A percentile compares a stretch with the other conserved stretches of the same genome.
These are phyloP conservation scores for Rhizopogon sp. DNA, from an alignment of 768 basidiomycete species.

Conservation along the genomic window DNA sequence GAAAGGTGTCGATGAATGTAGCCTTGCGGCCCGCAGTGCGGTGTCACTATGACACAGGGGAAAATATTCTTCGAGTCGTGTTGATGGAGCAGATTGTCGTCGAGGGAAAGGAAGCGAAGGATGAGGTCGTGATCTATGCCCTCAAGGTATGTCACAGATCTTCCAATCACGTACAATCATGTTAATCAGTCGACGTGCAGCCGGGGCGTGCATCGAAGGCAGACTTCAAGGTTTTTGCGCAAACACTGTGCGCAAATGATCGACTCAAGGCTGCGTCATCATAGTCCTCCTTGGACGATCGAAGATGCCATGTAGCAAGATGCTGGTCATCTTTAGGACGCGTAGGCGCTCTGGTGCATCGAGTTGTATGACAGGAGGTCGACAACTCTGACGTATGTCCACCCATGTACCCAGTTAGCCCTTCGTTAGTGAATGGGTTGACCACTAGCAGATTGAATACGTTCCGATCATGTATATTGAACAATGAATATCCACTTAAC, in stretches of 20 bases:
- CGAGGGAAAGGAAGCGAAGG: slow-evolving; percentile 18
- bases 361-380: not conserved
- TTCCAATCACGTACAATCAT: not conserved
- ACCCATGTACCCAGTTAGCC: not conserved
- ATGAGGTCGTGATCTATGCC: slow-evolving; percentile 56
- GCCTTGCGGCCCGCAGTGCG: slow-evolving; percentile 50
- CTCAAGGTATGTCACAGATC: slow-evolving; percentile 43
- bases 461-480: not conserved
- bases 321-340: not conserved
- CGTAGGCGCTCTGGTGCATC: not conserved
- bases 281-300: not conserved
- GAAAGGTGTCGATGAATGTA: slow-evolving; percentile 67
- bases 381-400: too few species aligned
- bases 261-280: slow-evolving; percentile 14
- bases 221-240: slow-evolving; percentile 51
- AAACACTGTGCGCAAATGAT: slow-evolving; percentile 36
- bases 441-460: not conserved
- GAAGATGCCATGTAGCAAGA: not conserved
- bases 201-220: slow-evolving; percentile 40
- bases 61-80: slow-evolving; percentile 50
- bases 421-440: not conserved
- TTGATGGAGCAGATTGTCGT: slow-evolving; percentile 41
- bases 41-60: slow-evolving; percentile 52
- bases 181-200: slow-evolving; percentile 9
- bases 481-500: not conserved